Base-by-base conservation (phyloP, 1,139 yeast species). In the Suhomyces yuchorum region DNA sequence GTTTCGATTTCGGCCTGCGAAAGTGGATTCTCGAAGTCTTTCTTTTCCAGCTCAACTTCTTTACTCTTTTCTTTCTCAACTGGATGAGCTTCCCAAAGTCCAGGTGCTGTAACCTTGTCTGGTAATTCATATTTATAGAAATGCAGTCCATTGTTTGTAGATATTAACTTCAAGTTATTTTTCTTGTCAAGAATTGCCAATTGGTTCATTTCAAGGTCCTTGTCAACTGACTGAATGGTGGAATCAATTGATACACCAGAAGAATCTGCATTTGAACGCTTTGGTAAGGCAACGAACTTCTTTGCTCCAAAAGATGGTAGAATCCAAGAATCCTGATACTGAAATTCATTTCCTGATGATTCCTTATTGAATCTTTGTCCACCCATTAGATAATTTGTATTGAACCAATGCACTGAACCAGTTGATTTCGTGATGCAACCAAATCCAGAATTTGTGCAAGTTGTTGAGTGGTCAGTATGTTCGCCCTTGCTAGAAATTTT, bases 381-480 rank as follows among this genome's bases (percentile, higher is more conserved):
- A 2, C 76, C 76, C 14, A 67, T 60, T 34, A 74, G 58, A 51
- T 73, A 71, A 50, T 74, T 73, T 44, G 70, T 66, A 51, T 73
- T 72, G 62, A 81, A 85, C 80, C 86, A 82, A 57, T 85, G 91
- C 11, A 85, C 67, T 2, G 87, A 80, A 0, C 91, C 91, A 20
- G 80, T 71, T 7, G 74, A 66, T 50, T 73, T 70, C 19, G 85
- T 83, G 24, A 82, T 70, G 40, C 85, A 71, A 0, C 87, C 83
- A 56, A 84, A 71, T 0, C 83, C 80, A 4, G 70, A 68, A 50
- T 71, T 73, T 26, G 61, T 65, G 8, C 71, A 72, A 32, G 53
- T 55, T 26, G 19, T 17, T 2, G 38, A n/a, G 8, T 26, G 14
- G 2, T 42, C 45, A 12, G 19, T 26, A 24, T 4, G 22, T 15